Percentiles rank a stretch among this genome's conserved stretches.
Evolutionary conservation across 805 yeast genomes (phyloP).

Genomic region (Tetrapisispora fleetii): DNA sequence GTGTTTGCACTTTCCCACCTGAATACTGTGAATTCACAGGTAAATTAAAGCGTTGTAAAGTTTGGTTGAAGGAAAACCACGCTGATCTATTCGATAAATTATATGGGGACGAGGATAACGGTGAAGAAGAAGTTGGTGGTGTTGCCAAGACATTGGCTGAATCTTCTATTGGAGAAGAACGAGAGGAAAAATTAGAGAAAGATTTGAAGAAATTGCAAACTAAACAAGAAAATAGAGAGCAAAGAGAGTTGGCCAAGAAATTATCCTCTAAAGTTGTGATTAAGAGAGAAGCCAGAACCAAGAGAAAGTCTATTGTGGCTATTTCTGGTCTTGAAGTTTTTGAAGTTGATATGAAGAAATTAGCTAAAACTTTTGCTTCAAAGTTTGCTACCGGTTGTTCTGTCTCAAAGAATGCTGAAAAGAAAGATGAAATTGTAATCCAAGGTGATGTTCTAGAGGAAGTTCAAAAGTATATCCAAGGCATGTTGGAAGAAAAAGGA

Average conservation of each 20-base stretch:
- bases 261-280: slow-evolving; percentile 71
- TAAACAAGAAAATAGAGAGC: slow-evolving; percentile 76
- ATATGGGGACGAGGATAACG: slow-evolving; percentile 38
- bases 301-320: slow-evolving; percentile 78
- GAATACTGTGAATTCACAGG: slow-evolving; percentile 91
- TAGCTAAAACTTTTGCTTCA: slow-evolving; percentile 85
- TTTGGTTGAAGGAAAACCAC: slow-evolving; percentile 61
- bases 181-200: slow-evolving; percentile 71
- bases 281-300: slow-evolving; percentile 83
- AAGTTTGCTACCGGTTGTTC: slow-evolving; percentile 95
- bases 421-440: slow-evolving; percentile 81
- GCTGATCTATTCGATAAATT: slow-evolving; percentile 46
- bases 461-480: slow-evolving; percentile 65
- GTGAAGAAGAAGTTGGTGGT: slow-evolving; percentile 33
- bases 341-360: slow-evolving; percentile 79
- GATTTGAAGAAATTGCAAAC: slow-evolving; percentile 78
- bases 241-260: slow-evolving; percentile 70
- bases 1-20: slow-evolving; percentile 74
- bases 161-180: slow-evolving; percentile 57
- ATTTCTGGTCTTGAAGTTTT: slow-evolving; percentile 82
- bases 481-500: slow-evolving; percentile 70
- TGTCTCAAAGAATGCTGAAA: slow-evolving; percentile 80
- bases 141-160: slow-evolving; percentile 34
- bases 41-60: slow-evolving; percentile 68
- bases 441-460: slow-evolving; percentile 95